Evolutionary conservation across 176 grass and related monocot species (phyloP), one percentile per base, ranked within the genome.

Genomic region (Aegilops sharonensis): DNA sequence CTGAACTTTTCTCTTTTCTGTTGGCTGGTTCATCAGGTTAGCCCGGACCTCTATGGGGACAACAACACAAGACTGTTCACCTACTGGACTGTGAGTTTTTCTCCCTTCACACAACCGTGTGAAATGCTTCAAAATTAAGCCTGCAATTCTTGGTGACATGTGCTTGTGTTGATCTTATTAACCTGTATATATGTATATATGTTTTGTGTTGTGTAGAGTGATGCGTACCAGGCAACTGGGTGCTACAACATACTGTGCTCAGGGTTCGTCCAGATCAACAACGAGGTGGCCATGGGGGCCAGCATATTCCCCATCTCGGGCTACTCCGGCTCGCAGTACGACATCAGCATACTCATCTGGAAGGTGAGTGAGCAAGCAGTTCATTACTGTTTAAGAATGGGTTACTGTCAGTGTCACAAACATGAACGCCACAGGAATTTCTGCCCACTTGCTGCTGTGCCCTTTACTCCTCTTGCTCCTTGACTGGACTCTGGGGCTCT

Each of bases 231-330:
- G 72, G 90, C 90, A 39, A 98, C 94, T n/a, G 92, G 97, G 39
- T 98, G 97, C 86, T 94, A 94, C 90, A 98, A 98, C 80, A 84
- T 98, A 18, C 80, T 94, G n/a, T 98, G 97, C 45, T 85, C 97
- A 42, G 97, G 97, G 11, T 98, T 98, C 60, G 50, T 98, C 80
- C 97, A 98, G 89, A 85, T 89, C 62, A 98, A 98, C 85, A 94
- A 89, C 34, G 94, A 92, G 75, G 84, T 98, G 13, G 97, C 97
- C 15, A 92, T 98, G 92, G 97, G 97, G 13, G 92, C 92, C 25
- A 94, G 86, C 83, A 95, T 98, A 87, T 94, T 64, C 82, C 94
- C 94, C 35, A 85, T 90, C 88, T 98, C 97, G 18, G 86, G 84
- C 77, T 98, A 94, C 68, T 85, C 62, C 32, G 90, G 93, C 24